Evolutionary conservation across 2,329 filamentous ascomycete genomes (phyloP).

Genomic region (Aureobasidium sp.): DNA sequence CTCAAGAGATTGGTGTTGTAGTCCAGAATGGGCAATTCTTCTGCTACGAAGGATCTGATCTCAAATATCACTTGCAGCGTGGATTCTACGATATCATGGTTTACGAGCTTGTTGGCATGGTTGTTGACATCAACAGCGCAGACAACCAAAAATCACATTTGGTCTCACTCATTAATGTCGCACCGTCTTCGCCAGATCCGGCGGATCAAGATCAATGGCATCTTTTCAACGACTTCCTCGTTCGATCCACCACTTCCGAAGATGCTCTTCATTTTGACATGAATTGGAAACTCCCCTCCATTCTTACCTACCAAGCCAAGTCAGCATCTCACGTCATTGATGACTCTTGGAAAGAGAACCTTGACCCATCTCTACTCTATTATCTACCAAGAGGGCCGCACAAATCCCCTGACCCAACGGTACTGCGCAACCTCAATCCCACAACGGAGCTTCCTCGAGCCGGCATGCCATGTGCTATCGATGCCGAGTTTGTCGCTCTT

Average conservation of each 20-base stretch:
- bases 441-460: conserved; percentile 72
- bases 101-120: conserved; percentile 91
- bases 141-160: conserved; percentile 91
- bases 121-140: conserved; percentile 88
- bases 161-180: conserved; percentile 89
- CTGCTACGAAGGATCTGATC: conserved; percentile 93
- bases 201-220: conserved; percentile 83
- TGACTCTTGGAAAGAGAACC: conserved; percentile 82
- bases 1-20: conserved; percentile 93
- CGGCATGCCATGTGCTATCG: conserved; percentile 80
- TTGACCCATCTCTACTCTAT: conserved; percentile 90
- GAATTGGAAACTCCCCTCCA: conserved; percentile 92
- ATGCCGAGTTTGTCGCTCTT: conserved; percentile 96
- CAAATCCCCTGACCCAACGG: conserved; percentile 55
- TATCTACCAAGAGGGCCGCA: conserved; percentile 31
- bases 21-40: conserved; percentile 93
- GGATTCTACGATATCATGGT: conserved; percentile 85
- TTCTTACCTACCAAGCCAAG: conserved; percentile 88
- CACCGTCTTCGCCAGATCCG: conserved; percentile 68
- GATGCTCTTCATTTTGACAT: conserved; percentile 93
- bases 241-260: conserved; percentile 79
- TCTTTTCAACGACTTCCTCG: conserved; percentile 97
- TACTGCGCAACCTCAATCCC: conserved; percentile 66
- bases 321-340: conserved; percentile 84
- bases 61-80: conserved; percentile 81